Percentiles rank a stretch among this genome's conserved stretches.
Evolutionary conservation across 345 rosid genomes (phyloP).

Genomic region (Tarenaya hassleriana): DNA sequence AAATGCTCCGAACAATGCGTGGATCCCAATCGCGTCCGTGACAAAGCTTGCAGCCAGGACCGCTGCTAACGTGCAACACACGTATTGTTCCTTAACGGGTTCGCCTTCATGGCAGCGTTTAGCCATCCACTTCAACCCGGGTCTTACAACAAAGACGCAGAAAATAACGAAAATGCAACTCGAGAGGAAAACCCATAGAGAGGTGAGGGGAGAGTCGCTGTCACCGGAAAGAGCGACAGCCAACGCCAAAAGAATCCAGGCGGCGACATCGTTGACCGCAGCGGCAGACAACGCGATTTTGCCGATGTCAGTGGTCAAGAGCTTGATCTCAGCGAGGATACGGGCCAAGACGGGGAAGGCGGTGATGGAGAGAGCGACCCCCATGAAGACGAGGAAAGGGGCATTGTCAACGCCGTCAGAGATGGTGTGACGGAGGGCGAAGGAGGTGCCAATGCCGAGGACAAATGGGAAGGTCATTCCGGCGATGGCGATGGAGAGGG

Average conservation of each 20-base stretch:
- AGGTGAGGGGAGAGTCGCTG: constrained; percentile 31
- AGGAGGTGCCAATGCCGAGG: constrained; percentile 59
- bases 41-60: constrained; percentile 46
- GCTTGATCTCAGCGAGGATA: constrained; percentile 47
- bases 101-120: constrained; percentile 32
- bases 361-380: constrained; percentile 47
- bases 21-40: constrained; percentile 52
- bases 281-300: constrained; percentile 46
- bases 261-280: constrained; percentile 43
- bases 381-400: constrained; percentile 44
- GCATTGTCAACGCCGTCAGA: constrained; percentile 37
- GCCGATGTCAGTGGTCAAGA: constrained; percentile 40
- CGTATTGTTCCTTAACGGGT: constrained; percentile 32
- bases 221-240: constrained; percentile 37
- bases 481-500: constrained; percentile 50
- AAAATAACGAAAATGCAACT: constrained; percentile 37
- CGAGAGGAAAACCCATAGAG: constrained; percentile 44
- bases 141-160: constrained; percentile 24
- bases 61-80: constrained; percentile 39
- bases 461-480: constrained; percentile 66
- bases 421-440: constrained; percentile 48
- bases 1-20: constrained; percentile 47
- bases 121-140: constrained; percentile 25
- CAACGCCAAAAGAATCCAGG: constrained; percentile 44
- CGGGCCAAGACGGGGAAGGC: constrained; percentile 46